Base-by-base conservation (phyloP, 768 basidiomycete species). In the Auriscalpium orientale region DNA sequence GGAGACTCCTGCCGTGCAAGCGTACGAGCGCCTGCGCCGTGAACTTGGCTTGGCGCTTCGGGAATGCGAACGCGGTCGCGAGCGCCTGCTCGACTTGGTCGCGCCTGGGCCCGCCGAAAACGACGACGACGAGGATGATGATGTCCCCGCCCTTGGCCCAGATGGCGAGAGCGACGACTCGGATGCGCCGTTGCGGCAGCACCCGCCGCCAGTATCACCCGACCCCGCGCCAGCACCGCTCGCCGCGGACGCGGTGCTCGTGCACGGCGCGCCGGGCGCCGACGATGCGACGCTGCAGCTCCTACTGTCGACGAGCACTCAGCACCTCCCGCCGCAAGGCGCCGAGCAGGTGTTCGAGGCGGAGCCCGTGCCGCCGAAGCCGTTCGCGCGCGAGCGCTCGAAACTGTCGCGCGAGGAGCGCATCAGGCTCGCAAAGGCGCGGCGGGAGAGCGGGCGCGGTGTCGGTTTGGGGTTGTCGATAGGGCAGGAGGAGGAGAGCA, bases 291-390 rank as follows among this genome's bases (percentile, higher is more conserved):
- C 76, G 15, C 61, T 74, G 12, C 84, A 83, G 66, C 70, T 87
- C 7, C 67, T 87, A 21, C 63, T 79, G 10, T 68, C 76, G 4
- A 67, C 81, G 7, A 78, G 80, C 4, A 68, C 80, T 3, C 67
- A 76, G 40, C 79, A 83, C 60, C 70, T 89, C 3, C 85, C 85
- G 1, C 76, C 80, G 8, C 79, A 76, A 0, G 89, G 88, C 13
- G 78, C 82, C 50, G 90, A 92, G 64, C 88, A 90, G 65, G 88
- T 93, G n/a, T 93, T 84, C 61, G 90, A 91, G 65, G 82, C 80
- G 1, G 87, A 89, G 5, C 71, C 80, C 4, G 75, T 67, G 28
- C 28, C 9, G 66, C 35, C 51, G 15, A 62, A 64, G 0, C 64
- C 62, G 36, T 85, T 79, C 59, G 64, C 68, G 40, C 74, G 88